Conservation (phyloP, 331 rosid species). For the Ulmus americana region DNA sequence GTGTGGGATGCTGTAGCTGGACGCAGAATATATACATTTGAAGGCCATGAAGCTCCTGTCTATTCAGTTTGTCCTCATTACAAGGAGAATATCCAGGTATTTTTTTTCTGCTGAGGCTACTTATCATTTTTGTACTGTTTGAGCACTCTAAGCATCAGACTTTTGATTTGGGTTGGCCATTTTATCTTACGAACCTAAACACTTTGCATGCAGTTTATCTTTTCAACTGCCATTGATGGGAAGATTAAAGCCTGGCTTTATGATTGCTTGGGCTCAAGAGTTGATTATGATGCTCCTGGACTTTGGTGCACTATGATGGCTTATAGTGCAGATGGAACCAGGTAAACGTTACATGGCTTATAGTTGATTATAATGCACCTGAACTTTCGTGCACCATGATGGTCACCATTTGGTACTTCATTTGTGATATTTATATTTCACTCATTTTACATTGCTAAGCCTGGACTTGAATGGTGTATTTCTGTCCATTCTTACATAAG, state of each 20-base stretch:
- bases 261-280: constrained; percentile 40
- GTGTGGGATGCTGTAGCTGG: constrained; percentile 42
- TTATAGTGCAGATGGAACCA: constrained; percentile 45
- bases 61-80: constrained; percentile 42
- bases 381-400: constrained; percentile 1
- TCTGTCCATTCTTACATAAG: neutral
- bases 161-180: constrained; percentile 6
- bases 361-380: neutral
- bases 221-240: constrained; percentile 40
- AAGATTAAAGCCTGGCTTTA: constrained; percentile 44
- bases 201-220: constrained; percentile 32
- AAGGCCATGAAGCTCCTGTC: constrained; percentile 48
- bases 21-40: constrained; percentile 31
- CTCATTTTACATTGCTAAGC: neutral
- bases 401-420: neutral
- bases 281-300: constrained; percentile 44
- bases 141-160: neutral
- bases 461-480: neutral
- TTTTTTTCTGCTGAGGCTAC: neutral
- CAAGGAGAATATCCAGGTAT: constrained; percentile 40
- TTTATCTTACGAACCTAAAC: neutral
- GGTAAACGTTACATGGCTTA: constrained; percentile 22
- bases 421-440: neutral
- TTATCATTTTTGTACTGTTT: neutral
- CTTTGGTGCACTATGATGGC: constrained; percentile 46